These are phyloP conservation scores for Pleurotus ostreatus DNA, from an alignment of 768 basidiomycete species.

Conservation along the genomic window DNA sequence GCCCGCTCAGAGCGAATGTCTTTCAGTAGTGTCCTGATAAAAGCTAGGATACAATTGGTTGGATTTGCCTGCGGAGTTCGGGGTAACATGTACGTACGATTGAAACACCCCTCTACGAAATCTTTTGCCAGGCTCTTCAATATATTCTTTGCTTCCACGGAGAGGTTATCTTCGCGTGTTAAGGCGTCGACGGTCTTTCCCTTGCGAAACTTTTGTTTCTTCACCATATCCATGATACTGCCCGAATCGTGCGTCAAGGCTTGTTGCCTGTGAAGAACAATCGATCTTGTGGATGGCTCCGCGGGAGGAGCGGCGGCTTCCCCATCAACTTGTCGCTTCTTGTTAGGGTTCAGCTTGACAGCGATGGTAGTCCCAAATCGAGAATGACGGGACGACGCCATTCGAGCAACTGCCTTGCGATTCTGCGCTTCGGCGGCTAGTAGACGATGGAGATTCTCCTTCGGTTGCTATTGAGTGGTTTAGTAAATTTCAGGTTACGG, in stretches of 20 bases:
- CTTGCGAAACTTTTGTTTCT: constrained; percentile 58
- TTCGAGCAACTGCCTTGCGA: constrained; percentile 51
- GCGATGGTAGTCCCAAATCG: constrained; percentile 95
- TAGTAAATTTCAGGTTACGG: constrained; percentile 6
- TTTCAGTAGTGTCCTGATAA: constrained; percentile 79
- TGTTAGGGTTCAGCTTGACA: constrained; percentile 65
- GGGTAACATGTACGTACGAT: constrained; percentile 58
- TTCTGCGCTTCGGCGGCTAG: constrained; percentile 72
- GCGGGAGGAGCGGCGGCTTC: constrained; percentile 16
- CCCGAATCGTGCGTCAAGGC: constrained; percentile 69
- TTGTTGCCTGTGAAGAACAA: constrained; percentile 83
- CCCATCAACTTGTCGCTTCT: constrained; percentile 19
- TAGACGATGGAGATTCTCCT: constrained; percentile 65
- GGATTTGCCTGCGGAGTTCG: constrained; percentile 1
- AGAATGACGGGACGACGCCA: constrained; percentile 77
- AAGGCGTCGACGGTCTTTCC: constrained; percentile 64
- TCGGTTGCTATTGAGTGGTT: constrained; percentile 52
- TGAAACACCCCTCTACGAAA: constrained; percentile 84
- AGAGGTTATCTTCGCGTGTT: constrained; percentile 61
- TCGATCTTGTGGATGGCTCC: constrained; percentile 39
- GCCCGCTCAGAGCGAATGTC: constrained; percentile 91
- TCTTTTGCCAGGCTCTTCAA: constrained; percentile 67
- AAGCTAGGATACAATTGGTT: constrained; percentile 48
- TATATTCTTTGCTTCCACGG: constrained; percentile 55
- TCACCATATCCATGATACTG: constrained; percentile 66